Evolutionary conservation across 768 basidiomycete species (phyloP).

Genomic region (Leucocoprinus leucothites): DNA sequence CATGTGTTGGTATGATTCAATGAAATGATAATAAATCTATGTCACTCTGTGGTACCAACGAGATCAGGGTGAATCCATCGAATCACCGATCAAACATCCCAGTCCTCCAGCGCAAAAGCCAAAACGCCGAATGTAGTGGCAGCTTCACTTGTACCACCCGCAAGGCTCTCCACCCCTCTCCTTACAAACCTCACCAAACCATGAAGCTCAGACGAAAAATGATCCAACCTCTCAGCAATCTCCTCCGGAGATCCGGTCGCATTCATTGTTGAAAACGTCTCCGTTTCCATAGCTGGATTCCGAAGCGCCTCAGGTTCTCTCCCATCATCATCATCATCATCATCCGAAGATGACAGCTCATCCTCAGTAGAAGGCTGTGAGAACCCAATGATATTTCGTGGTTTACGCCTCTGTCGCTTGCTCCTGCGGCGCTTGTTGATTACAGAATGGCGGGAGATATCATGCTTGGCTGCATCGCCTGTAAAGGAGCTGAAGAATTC

Average conservation of each 20-base stretch:
- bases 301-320: slow-evolving; percentile 18
- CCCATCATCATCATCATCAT: slow-evolving; percentile 39
- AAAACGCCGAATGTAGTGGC: slow-evolving; percentile 66
- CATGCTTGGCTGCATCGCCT: slow-evolving; percentile 58
- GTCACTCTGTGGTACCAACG: no score
- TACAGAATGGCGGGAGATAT: slow-evolving; percentile 49
- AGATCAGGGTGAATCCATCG: not conserved
- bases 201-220: slow-evolving; percentile 67
- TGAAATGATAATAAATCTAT: no score
- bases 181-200: slow-evolving; percentile 67
- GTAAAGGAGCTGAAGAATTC: slow-evolving; percentile 58
- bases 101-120: slow-evolving; percentile 77
- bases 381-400: slow-evolving; percentile 61
- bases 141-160: slow-evolving; percentile 55
- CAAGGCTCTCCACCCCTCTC: slow-evolving; percentile 66
- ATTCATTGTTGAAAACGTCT: slow-evolving; percentile 40
- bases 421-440: slow-evolving; percentile 57
- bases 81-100: slow-evolving; percentile 50
- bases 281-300: slow-evolving; percentile 14
- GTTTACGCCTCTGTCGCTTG: slow-evolving; percentile 52
- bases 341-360: slow-evolving; percentile 36
- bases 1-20: no score
- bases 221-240: slow-evolving; percentile 51
- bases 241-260: slow-evolving; percentile 40
- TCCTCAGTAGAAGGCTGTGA: slow-evolving; percentile 34